Conservation (phyloP, 352 stramenopile species). For the Phytophthora ramorum region DNA sequence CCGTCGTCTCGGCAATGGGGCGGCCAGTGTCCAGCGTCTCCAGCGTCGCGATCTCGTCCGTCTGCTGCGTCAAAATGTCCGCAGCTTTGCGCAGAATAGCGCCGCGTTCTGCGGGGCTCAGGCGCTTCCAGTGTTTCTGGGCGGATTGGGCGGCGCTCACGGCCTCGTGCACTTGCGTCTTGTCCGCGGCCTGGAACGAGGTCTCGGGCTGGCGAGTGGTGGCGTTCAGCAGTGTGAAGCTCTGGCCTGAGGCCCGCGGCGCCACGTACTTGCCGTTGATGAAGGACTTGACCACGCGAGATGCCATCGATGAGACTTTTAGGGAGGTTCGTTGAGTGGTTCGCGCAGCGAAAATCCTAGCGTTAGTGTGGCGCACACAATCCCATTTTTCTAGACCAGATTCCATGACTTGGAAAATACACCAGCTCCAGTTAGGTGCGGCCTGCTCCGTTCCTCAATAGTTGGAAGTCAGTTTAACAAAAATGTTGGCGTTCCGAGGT, state of each 20-base stretch:
- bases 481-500: constrained; percentile 22
- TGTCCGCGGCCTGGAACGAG: constrained; percentile 56
- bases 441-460: no score
- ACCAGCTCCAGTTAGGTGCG: no score
- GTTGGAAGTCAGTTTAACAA: no score
- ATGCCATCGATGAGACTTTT: constrained; percentile 18
- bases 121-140: constrained; percentile 71
- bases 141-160: constrained; percentile 49
- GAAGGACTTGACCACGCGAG: constrained; percentile 67
- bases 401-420: no score
- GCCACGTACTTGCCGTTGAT: constrained; percentile 72
- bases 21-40: constrained; percentile 85
- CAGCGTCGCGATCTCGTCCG: constrained; percentile 70
- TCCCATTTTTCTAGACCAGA: no score
- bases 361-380: no score
- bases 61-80: constrained; percentile 64
- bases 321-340: constrained; percentile 4
- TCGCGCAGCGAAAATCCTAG: constrained; percentile 23
- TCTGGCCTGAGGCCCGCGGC: constrained; percentile 13
- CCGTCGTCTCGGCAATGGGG: constrained; percentile 74
- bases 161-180: constrained; percentile 54
- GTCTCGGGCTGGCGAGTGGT: constrained; percentile 56
- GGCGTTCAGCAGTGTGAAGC: constrained; percentile 71
- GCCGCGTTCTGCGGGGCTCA: constrained; percentile 67
- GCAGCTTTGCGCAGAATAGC: constrained; percentile 68